These are phyloP conservation scores for Fusarium cyanostomum DNA, from an alignment of 2,329 filamentous ascomycete species.

Conservation along the genomic window DNA sequence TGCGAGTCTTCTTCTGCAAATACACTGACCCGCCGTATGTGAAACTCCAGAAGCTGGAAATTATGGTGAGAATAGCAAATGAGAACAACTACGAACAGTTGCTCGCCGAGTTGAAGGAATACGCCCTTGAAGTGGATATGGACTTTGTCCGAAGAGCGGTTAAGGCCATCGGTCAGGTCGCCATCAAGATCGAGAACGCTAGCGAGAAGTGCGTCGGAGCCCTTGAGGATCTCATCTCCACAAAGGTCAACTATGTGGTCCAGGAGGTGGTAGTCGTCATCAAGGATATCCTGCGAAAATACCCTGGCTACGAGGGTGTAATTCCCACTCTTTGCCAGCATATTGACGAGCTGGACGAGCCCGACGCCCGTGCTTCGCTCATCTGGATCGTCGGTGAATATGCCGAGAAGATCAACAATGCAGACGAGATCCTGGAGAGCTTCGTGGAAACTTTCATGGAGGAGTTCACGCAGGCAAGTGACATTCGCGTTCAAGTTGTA, in stretches of 20 bases:
- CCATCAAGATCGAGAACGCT: conserved; percentile 96
- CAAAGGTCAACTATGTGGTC: conserved; percentile 98
- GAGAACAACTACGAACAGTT: conserved; percentile 96
- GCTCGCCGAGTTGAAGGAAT: conserved; percentile 93
- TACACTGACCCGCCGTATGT: conserved; percentile 99
- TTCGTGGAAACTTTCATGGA: conserved; percentile 97
- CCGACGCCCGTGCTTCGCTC: conserved; percentile 85
- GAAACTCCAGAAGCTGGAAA: conserved; percentile 97
- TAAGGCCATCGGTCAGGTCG: conserved; percentile 95
- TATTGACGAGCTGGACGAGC: conserved; percentile 96
- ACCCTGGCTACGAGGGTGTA: conserved; percentile 96
- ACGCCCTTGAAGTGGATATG: conserved; percentile 98
- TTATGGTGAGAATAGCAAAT: conserved; percentile 99
- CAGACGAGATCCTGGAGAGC: conserved; percentile 88
- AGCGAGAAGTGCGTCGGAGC: conserved; percentile 97
- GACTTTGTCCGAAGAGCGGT: conserved; percentile 95
- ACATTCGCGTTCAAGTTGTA: not conserved
- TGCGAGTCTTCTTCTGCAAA: conserved; percentile 99
- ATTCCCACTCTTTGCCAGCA: conserved; percentile 96
- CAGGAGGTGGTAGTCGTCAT: conserved; percentile 99
- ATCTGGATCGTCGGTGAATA: conserved; percentile 99
- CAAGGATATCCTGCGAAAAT: conserved; percentile 97
- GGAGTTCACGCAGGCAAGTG: conserved; percentile 87
- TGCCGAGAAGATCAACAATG: conserved; percentile 98
- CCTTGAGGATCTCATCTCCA: conserved; percentile 91